A percentile compares a stretch with the other conserved stretches of the same genome.
phyloP scores from a whole-genome alignment of 306 rosid genomes.

The Hippophae tibetana region DNA sequence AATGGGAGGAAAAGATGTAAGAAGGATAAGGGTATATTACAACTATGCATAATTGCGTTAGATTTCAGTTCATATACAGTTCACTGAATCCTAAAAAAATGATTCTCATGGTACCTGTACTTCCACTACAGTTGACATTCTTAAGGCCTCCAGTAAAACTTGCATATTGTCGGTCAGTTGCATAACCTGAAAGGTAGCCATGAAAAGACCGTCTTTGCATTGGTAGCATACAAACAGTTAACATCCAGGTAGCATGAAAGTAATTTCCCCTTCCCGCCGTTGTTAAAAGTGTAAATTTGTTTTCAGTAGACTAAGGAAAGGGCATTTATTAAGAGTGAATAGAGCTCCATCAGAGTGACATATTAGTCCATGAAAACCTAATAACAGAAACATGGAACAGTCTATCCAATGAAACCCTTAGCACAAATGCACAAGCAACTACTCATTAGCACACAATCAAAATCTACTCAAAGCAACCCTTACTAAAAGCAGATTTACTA shows the following conservation, averaged over 20 bases:
- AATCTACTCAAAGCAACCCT: too few species aligned
- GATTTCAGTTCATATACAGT: background rate
- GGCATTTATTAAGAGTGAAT: too few species aligned
- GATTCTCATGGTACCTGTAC: slow-evolving; percentile 46
- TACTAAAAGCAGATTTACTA: too few species aligned
- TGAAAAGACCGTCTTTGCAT: background rate
- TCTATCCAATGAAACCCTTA: too few species aligned
- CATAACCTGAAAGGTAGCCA: slow-evolving; percentile 39
- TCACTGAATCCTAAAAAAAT: slow-evolving; percentile 3
- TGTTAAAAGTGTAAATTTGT: background rate
- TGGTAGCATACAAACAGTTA: background rate
- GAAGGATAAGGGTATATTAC: background rate
- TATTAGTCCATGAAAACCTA: too few species aligned
- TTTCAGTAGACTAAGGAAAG: background rate
- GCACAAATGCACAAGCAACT: too few species aligned
- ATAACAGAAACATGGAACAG: too few species aligned
- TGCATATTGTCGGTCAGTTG: slow-evolving; percentile 62
- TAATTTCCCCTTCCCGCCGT: too few species aligned
- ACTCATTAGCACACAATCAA: too few species aligned
- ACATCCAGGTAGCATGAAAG: background rate
- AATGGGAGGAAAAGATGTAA: background rate
- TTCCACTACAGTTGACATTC: slow-evolving; percentile 48
- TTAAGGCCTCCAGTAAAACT: slow-evolving; percentile 53
- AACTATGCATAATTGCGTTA: background rate
- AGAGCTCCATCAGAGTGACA: too few species aligned